A percentile compares a stretch with the other conserved stretches of the same genome.
Evolutionary conservation across 164 flowering plant genomes (phyloP).

Genomic region (Piper betle): DNA sequence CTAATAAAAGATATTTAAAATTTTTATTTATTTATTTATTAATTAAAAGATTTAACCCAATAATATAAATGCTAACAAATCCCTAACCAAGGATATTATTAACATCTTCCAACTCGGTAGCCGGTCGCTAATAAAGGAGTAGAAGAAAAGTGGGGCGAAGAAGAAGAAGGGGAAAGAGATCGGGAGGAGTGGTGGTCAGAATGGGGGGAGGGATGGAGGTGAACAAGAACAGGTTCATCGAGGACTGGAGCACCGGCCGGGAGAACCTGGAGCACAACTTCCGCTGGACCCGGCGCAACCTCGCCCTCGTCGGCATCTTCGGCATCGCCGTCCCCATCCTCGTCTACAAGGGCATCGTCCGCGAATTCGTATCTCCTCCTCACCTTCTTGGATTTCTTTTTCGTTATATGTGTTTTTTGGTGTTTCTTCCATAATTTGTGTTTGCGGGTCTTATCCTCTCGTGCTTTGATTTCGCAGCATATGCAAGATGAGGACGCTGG

Average conservation of each 20-base stretch:
- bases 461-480: slow-evolving; percentile 32
- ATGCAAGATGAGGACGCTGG: slow-evolving; percentile 92
- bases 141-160: not conserved
- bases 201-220: slow-evolving; percentile 94
- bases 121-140: too few relatives aligned
- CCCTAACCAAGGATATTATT: too few relatives aligned
- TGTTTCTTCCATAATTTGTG: not conserved
- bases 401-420: not conserved
- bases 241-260: slow-evolving; percentile 63
- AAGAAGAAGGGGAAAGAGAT: slow-evolving; percentile 2
- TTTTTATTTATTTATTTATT: too few relatives aligned
- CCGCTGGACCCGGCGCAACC: slow-evolving; percentile 81
- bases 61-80: too few relatives aligned
- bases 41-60: too few relatives aligned
- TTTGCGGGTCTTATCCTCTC: not conserved
- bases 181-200: slow-evolving; percentile 7
- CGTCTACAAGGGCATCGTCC: slow-evolving; percentile 80
- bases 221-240: slow-evolving; percentile 67
- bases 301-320: slow-evolving; percentile 65
- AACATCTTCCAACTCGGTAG: too few relatives aligned
- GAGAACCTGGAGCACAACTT: slow-evolving; percentile 78
- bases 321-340: slow-evolving; percentile 76
- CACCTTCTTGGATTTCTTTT: not conserved
- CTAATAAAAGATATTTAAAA: too few relatives aligned
- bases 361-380: slow-evolving; percentile 46